Percentiles rank a stretch among this genome's conserved stretches.
These are phyloP conservation scores for Halenospora varia DNA, from an alignment of 495 filamentous ascomycete genomes.

Conservation along the genomic window DNA sequence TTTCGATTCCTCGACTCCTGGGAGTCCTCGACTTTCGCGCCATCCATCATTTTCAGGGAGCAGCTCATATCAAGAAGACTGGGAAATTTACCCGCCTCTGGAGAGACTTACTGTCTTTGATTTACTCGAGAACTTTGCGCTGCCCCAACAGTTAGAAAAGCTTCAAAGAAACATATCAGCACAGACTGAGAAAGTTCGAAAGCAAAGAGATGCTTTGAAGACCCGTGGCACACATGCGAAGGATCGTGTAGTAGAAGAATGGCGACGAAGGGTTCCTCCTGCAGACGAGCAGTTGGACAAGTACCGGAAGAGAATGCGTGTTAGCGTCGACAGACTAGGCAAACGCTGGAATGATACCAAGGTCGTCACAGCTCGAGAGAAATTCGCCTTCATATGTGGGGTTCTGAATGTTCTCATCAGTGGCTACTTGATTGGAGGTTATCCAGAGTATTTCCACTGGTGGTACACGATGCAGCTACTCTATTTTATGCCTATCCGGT, in stretches of 20 bases:
- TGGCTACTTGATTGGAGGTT: slow-evolving; percentile 86
- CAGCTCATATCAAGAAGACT: slow-evolving; percentile 81
- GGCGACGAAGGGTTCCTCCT: slow-evolving; percentile 74
- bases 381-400: slow-evolving; percentile 91
- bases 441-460: slow-evolving; percentile 79
- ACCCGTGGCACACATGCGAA: slow-evolving; percentile 19
- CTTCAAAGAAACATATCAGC: slow-evolving; percentile 71
- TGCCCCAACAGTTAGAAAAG: slow-evolving; percentile 84
- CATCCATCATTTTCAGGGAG: slow-evolving; percentile 72
- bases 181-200: slow-evolving; percentile 82
- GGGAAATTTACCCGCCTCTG: slow-evolving; percentile 80
- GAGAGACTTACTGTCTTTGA: slow-evolving; percentile 91
- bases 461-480: slow-evolving; percentile 86
- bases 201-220: slow-evolving; percentile 61
- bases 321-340: slow-evolving; percentile 80
- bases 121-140: slow-evolving; percentile 86
- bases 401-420: slow-evolving; percentile 97
- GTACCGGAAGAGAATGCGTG: slow-evolving; percentile 81
- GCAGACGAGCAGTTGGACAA: slow-evolving; percentile 90
- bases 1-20: slow-evolving; percentile 37
- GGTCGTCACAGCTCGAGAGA: slow-evolving; percentile 84
- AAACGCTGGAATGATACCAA: slow-evolving; percentile 85
- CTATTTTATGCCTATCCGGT: slow-evolving; percentile 97
- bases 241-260: slow-evolving; percentile 82
- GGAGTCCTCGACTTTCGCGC: slow-evolving; percentile 58